These are phyloP conservation scores for Salix caprea DNA, from an alignment of 345 rosid genomes.

Conservation along the genomic window DNA sequence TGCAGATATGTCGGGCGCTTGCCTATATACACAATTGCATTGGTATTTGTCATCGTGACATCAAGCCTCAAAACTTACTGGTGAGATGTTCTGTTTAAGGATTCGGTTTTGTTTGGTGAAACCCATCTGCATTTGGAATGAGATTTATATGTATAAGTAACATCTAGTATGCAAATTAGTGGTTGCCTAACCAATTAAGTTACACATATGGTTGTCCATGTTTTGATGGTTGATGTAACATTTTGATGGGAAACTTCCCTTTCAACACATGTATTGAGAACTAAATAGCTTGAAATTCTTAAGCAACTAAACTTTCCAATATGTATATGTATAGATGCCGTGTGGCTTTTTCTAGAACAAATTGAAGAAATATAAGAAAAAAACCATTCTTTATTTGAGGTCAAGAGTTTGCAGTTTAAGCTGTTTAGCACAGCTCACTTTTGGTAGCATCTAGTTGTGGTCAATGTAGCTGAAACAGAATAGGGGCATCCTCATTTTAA, in stretches of 20 bases:
- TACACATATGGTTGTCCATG: not conserved
- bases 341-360: not conserved
- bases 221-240: conserved; percentile 8
- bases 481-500: not conserved
- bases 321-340: not conserved
- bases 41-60: conserved; percentile 96
- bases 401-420: not conserved
- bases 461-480: not conserved
- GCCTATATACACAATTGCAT: conserved; percentile 78
- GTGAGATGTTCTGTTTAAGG: conserved; percentile 35
- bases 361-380: not conserved
- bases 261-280: not conserved
- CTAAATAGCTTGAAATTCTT: not conserved
- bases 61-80: conserved; percentile 90
- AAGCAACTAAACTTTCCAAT: not conserved
- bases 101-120: not conserved
- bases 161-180: not conserved
- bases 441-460: not conserved
- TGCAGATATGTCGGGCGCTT: conserved; percentile 95
- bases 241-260: not conserved
- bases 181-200: not conserved
- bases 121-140: not conserved
- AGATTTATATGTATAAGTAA: not conserved
- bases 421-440: not conserved
- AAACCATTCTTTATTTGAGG: not conserved